Conservation (phyloP, 495 filamentous ascomycete species). For the Trichoderma orchidacearum region DNA sequence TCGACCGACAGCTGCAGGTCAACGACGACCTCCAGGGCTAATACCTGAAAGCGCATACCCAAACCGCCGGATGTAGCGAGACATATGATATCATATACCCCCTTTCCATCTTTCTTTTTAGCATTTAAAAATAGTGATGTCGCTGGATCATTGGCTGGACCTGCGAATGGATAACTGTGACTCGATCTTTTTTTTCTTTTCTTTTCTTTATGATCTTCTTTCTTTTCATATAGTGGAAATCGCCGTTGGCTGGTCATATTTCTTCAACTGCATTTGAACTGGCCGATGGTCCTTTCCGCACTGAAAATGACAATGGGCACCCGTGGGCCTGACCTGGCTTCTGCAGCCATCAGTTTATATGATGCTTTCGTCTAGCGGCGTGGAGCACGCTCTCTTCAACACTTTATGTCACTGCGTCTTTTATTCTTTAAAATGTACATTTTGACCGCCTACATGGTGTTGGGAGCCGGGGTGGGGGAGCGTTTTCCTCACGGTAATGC, state of each 20-base stretch:
- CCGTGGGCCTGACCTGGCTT: neutral
- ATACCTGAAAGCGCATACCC: constrained; percentile 25
- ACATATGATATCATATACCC: neutral
- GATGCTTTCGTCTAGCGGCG: neutral
- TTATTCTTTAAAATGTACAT: neutral
- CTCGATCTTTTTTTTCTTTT: too few relatives aligned
- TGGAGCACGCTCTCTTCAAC: neutral
- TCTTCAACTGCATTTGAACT: too few relatives aligned
- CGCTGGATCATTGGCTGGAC: neutral
- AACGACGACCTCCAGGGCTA: constrained; percentile 7
- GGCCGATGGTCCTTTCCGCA: too few relatives aligned
- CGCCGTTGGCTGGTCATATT: too few relatives aligned
- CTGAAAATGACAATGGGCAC: neutral
- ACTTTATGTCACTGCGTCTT: neutral
- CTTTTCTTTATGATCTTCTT: neutral
- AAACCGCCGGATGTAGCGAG: neutral
- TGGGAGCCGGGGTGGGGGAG: too few relatives aligned
- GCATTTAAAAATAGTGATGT: too few relatives aligned
- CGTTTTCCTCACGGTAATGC: neutral
- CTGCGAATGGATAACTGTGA: too few relatives aligned
- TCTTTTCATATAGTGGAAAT: neutral
- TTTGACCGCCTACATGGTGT: neutral
- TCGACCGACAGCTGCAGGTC: constrained; percentile 7
- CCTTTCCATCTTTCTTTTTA: neutral
- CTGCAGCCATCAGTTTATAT: neutral